Base-by-base conservation (phyloP, 352 stramenopile genomes). In the Phytopythium sindhum region DNA sequence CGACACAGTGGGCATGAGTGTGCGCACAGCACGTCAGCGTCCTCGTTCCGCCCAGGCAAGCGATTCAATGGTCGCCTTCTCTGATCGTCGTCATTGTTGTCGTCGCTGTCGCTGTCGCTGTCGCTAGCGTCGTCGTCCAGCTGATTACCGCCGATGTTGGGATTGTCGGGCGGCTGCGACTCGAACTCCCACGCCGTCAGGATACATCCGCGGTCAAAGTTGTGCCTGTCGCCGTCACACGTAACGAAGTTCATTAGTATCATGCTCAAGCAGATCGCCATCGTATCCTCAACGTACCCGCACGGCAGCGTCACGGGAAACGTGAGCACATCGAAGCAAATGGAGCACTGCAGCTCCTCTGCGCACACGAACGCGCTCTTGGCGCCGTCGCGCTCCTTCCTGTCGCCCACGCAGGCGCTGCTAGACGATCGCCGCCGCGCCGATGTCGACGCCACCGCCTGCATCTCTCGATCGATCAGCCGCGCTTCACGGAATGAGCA, bases 171-270 rank as follows among this genome's bases (percentile, higher is more conserved):
- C 28, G 31, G 23, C 9, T 17, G 26, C 35, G 35, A 21, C 31
- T 83, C 70, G 51, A 86, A 76, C 6, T 68, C 60, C 84, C 84
- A 93, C 7, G 84, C 84, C 1, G 70, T 81, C 26, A 93, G 60
- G 29, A 93, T 84, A 62, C 84, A 93, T 9, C 84, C 84, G 11
- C 84, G 82, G 62, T 93, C 84, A 60, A 91, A 93, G 69, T 93
- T 93, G 69, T 93, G 84, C n/a, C 84, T 93, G 61, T 19, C 21
- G 23, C 63, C 19, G 42, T n/a, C 26, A 39, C 33, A 14, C 33
- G 14, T 8, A 8, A 42, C 14, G 23, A 52, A 44, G 23, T 48
- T 12, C 60, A 6, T 19, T 57, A 35, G 24, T 17, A 3, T 11
- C 39, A 7, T 8, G 51, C 21, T 7, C 1, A 29, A 31, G 50